A percentile compares a stretch with the other conserved stretches of the same genome.
phyloP scores from a whole-genome alignment of 306 rosid species.

The Quercus ilex region DNA sequence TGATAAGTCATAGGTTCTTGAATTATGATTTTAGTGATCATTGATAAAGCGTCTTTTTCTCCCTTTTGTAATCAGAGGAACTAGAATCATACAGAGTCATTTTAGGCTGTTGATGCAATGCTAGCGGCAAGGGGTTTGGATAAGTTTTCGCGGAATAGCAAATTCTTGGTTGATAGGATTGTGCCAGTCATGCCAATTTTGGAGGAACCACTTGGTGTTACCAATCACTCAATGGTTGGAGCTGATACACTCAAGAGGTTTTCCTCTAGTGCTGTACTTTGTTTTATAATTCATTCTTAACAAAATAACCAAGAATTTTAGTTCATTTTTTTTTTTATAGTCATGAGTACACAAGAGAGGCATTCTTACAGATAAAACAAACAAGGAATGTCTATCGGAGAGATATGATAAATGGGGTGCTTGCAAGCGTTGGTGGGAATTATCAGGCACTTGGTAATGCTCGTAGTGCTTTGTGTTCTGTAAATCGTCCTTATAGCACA shows the following conservation, averaged over 20 bases:
- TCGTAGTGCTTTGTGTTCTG: constrained; percentile 24
- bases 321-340: neutral
- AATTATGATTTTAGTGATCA: neutral
- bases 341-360: constrained; percentile 37
- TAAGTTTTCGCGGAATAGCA: constrained; percentile 14
- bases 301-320: neutral
- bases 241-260: constrained; percentile 4
- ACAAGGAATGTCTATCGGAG: constrained; percentile 23
- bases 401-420: constrained; percentile 9
- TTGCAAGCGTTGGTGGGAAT: constrained; percentile 21
- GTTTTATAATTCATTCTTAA: neutral
- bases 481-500: constrained; percentile 41
- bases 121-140: constrained; percentile 7
- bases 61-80: neutral
- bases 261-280: neutral
- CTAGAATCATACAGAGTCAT: neutral
- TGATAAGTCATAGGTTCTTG: neutral
- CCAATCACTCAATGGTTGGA: constrained; percentile 8
- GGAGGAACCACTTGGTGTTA: constrained; percentile 6
- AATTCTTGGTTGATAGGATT: constrained; percentile 4
- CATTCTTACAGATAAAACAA: constrained; percentile 21
- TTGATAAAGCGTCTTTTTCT: neutral
- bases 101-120: constrained; percentile 5
- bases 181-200: neutral
- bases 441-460: constrained; percentile 16